These are phyloP conservation scores for Hepatocystis sp. DNA, from an alignment of 169 alveolate genomes.

Conservation along the genomic window DNA sequence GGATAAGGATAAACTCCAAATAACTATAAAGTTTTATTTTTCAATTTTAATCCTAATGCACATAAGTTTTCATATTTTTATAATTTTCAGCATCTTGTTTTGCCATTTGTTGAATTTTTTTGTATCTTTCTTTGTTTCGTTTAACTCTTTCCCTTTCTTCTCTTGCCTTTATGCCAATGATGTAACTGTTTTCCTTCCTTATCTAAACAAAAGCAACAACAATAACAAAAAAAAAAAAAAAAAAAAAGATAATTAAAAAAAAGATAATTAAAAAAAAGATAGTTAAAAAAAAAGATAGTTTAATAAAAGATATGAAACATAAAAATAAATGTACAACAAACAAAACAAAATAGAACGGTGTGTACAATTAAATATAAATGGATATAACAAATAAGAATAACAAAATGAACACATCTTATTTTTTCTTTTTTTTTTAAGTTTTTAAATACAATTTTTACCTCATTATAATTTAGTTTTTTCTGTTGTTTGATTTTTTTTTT, in stretches of 20 bases:
- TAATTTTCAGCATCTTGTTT: constrained; percentile 61
- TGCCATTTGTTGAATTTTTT: constrained; percentile 66
- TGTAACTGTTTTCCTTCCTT: constrained; percentile 59
- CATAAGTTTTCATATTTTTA: constrained; percentile 70
- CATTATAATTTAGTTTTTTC: constrained; percentile 62
- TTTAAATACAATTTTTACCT: constrained; percentile 13
- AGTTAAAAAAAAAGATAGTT: background rate
- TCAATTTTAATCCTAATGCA: too few relatives aligned
- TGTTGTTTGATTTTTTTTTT: constrained; percentile 55
- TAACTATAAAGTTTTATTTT: too few relatives aligned
- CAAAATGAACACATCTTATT: background rate
- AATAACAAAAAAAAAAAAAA: background rate
- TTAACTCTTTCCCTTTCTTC: constrained; percentile 55
- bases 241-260: too few relatives aligned
- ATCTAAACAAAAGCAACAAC: too few relatives aligned
- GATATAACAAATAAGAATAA: background rate
- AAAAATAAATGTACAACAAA: background rate
- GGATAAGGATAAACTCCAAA: too few relatives aligned
- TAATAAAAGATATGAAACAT: background rate
- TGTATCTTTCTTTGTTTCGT: constrained; percentile 57
- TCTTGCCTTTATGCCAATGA: constrained; percentile 38
- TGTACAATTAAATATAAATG: background rate
- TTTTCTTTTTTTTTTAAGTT: background rate
- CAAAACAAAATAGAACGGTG: background rate
- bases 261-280: background rate